phyloP scores from a whole-genome alignment of 2,329 filamentous ascomycete genomes.

The Monosporascus sp. region DNA sequence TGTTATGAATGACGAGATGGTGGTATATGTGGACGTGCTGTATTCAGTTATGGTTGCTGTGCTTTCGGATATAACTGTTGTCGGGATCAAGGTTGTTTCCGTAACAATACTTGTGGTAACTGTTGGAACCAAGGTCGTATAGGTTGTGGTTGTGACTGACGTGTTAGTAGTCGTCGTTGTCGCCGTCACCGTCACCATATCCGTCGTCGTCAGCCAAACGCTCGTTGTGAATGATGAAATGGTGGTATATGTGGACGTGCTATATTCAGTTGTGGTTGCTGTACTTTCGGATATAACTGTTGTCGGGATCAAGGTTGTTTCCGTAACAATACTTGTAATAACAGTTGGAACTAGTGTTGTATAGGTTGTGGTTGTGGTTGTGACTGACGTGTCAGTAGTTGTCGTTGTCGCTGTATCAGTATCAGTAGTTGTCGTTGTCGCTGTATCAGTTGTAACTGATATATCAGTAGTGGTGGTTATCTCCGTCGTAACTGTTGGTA shows the following conservation, averaged over 20 bases:
- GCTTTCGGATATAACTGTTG: conserved; percentile 13
- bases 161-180: conserved; percentile 11
- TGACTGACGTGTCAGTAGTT: conserved; percentile 4
- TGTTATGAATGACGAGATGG: conserved; percentile 11
- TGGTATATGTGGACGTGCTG: conserved; percentile 17
- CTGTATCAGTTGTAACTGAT: neutral
- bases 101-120: conserved; percentile 14
- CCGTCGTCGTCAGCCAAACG: conserved; percentile 9
- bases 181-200: neutral
- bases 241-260: conserved; percentile 18
- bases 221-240: conserved; percentile 13
- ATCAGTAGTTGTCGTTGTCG: neutral
- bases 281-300: conserved; percentile 16
- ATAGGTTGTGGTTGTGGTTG: conserved; percentile 3
- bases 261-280: conserved; percentile 14
- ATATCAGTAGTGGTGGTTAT: conserved; percentile 1
- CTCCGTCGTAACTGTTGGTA: conserved; percentile 1
- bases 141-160: conserved; percentile 2
- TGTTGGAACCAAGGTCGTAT: conserved; percentile 2
- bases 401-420: conserved; percentile 1
- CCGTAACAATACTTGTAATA: conserved; percentile 13
- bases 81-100: conserved; percentile 16
- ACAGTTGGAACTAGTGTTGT: conserved; percentile 5
- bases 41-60: conserved; percentile 16
- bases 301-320: conserved; percentile 16